Conservation (phyloP, 371 early-diverging fungal genomes). For the Smittium mucronatum region DNA sequence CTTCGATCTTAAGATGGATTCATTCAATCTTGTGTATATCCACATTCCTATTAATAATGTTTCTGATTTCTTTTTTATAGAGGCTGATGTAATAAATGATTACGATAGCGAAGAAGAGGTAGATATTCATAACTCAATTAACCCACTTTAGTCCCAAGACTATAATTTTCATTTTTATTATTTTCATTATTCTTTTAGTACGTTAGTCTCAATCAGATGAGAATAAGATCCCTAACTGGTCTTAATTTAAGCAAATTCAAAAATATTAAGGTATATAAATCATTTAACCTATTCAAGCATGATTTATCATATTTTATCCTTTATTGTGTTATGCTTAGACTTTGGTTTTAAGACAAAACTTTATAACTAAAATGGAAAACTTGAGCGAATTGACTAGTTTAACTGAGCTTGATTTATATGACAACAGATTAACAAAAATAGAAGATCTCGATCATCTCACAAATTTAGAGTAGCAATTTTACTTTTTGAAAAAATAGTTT, state of each 20-base stretch:
- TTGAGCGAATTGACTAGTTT: conserved; percentile 42
- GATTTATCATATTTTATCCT: background rate
- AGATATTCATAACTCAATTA: conserved; percentile 39
- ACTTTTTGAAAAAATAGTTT: background rate
- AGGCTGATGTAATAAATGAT: conserved; percentile 12
- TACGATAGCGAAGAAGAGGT: conserved; percentile 25
- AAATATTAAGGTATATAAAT: conserved; percentile 4
- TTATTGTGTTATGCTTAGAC: conserved; percentile 20
- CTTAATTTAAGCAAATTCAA: background rate
- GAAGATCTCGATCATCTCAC: conserved; percentile 46
- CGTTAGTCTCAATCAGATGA: conserved; percentile 26
- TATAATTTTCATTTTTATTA: background rate
- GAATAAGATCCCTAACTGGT: conserved; percentile 24
- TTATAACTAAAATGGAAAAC: conserved; percentile 58
- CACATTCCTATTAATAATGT: too few species aligned
- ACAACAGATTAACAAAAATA: conserved; percentile 75
- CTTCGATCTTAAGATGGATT: too few species aligned
- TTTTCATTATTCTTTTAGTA: conserved; percentile 26
- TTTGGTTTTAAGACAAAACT: conserved; percentile 82
- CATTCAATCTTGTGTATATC: too few species aligned
- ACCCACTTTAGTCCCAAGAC: conserved; percentile 22
- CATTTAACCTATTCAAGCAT: background rate
- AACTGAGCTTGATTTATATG: conserved; percentile 82
- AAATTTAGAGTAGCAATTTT: conserved; percentile 42
- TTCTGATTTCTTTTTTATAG: too few species aligned